Conservation (phyloP, 1,284 basidiomycete genomes). For the Waitea zeae region DNA sequence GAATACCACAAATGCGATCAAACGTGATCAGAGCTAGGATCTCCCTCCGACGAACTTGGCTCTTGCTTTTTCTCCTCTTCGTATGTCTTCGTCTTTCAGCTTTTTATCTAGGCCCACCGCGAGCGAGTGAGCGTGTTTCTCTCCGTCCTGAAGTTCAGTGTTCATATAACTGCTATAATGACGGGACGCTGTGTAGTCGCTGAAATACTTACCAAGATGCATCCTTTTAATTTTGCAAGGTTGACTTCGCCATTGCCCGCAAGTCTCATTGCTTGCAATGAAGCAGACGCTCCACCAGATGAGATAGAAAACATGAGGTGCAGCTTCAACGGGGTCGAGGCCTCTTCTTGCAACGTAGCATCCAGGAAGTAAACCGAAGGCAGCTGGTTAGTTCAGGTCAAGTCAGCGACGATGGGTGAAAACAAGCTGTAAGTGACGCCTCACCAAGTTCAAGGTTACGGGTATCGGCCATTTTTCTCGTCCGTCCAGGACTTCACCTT, state of each 20-base stretch:
- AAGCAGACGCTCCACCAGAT: constrained; percentile 13
- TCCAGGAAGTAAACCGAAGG: constrained; percentile 47
- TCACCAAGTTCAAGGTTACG: constrained; percentile 60
- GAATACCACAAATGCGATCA: no score
- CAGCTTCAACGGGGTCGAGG: constrained; percentile 32
- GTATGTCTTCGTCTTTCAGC: constrained; percentile 16
- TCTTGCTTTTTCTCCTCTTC: constrained; percentile 17
- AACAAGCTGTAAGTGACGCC: constrained; percentile 9
- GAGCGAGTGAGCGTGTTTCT: constrained; percentile 18
- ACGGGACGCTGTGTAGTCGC: neutral
- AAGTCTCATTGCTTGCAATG: constrained; percentile 41
- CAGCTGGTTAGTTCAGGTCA: constrained; percentile 17
- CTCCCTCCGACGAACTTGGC: constrained; percentile 15
- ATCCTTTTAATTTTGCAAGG: constrained; percentile 23
- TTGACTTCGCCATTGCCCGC: constrained; percentile 39
- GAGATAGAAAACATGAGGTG: constrained; percentile 46
- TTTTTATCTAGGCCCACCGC: constrained; percentile 17
- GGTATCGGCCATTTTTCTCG: constrained; percentile 54
- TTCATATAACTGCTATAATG: neutral
- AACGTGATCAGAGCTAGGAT: no score
- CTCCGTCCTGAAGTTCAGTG: constrained; percentile 14
- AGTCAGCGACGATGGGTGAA: constrained; percentile 2
- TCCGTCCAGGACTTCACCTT: constrained; percentile 45
- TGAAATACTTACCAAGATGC: constrained; percentile 29
- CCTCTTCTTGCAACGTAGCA: constrained; percentile 48